These are phyloP conservation scores for Sugiyamaella smithiae DNA, from an alignment of 805 yeast genomes.

Conservation along the genomic window DNA sequence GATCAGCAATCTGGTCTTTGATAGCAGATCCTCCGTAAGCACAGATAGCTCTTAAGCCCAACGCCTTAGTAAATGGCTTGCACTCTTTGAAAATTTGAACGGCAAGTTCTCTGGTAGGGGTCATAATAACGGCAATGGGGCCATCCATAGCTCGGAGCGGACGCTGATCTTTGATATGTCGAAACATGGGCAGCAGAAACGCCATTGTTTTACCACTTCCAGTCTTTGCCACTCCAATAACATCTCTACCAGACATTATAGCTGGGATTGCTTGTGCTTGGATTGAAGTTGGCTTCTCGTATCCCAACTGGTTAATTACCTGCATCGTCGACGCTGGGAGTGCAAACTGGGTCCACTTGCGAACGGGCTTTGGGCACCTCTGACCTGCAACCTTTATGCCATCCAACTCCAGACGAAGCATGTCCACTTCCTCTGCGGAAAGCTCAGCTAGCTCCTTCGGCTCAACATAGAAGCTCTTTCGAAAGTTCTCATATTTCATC, in stretches of 20 bases:
- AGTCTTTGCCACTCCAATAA: slow-evolving; percentile 92
- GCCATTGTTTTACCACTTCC: slow-evolving; percentile 96
- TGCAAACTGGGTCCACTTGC: slow-evolving; percentile 80
- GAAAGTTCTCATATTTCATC: slow-evolving; percentile 50
- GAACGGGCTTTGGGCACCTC: slow-evolving; percentile 60
- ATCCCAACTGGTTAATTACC: slow-evolving; percentile 52
- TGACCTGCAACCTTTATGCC: slow-evolving; percentile 66
- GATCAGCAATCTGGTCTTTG: slow-evolving; percentile 72
- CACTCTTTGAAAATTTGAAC: slow-evolving; percentile 74
- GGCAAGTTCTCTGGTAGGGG: slow-evolving; percentile 93
- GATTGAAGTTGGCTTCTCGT: slow-evolving; percentile 72
- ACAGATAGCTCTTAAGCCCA: slow-evolving; percentile 58
- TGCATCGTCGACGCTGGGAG: slow-evolving; percentile 58
- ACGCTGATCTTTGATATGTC: slow-evolving; percentile 77
- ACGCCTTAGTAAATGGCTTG: slow-evolving; percentile 50
- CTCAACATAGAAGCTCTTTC: slow-evolving; percentile 61
- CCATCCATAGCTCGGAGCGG: slow-evolving; percentile 52
- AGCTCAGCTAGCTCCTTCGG: slow-evolving; percentile 50
- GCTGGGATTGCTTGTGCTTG: slow-evolving; percentile 91
- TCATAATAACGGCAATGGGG: slow-evolving; percentile 73
- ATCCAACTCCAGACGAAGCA: slow-evolving; percentile 51
- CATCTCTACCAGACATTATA: slow-evolving; percentile 83
- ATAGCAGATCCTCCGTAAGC: slow-evolving; percentile 91
- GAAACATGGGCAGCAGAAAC: slow-evolving; percentile 75
- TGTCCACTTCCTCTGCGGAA: slow-evolving; percentile 54